Evolutionary conservation across 768 basidiomycete species (phyloP), one percentile per base, ranked within the genome.

Genomic region (Lyophyllum shimeji): DNA sequence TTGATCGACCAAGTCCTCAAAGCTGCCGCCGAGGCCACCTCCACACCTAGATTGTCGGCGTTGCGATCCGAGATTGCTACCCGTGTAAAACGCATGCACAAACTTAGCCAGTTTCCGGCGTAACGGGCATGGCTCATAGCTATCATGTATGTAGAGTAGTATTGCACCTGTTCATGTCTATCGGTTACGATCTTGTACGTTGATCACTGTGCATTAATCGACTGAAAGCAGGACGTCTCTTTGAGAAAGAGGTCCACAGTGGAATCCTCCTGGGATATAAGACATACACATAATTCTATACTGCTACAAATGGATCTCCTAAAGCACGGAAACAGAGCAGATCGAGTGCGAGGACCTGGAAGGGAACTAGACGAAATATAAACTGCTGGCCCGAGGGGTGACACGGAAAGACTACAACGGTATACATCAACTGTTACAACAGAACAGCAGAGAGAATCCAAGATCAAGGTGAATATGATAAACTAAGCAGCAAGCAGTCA

Each of bases 1-100:
- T 78, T 94, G 52, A 82, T 95, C 59, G 93, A 95, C 69, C 87
- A 92, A 69, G 87, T 94, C 33, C 76, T 94, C 25, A 77, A 78
- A 21, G 85, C 86, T 13, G 83, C 86, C 9, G 71, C 78, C 7
- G 79, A 82, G 62, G 75, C 77, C 33, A 76, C 77, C 34, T 66
- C 83, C 49, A 79, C 82, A 20, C 55, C 78, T 12, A 76, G 75
- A 42, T 74, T 85, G 46, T 68, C 75, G 29, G 78, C 81, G 57
- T 70, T 93, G 56, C 80, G 82, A 56, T 74, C 74, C 39, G 83
- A 88, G 55, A 73, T 91, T 52, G 78, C 78, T 47, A 84, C 79
- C 59, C 83, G 86, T 39, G 73, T 89, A 56, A 86, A 84, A 65
- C 82, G 83, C 59, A 77, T 89, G 73, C 85, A 90, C 69, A 88